Evolutionary conservation across 176 grass and related monocot species (phyloP), one percentile per base, ranked within the genome.

Genomic region (Thalia dealbata): DNA sequence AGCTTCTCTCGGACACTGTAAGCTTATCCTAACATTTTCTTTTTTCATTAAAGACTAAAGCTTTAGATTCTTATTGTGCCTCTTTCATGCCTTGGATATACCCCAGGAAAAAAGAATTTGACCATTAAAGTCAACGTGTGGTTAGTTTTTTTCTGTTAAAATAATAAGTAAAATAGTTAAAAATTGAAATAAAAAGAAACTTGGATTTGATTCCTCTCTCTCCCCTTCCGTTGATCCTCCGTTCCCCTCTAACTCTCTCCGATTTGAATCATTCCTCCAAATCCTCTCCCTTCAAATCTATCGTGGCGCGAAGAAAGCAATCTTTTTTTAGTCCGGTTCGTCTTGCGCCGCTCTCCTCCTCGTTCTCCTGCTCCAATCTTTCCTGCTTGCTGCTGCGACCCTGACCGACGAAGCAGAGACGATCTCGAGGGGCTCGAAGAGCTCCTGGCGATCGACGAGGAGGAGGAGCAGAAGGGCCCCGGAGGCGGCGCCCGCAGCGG

Each of bases 401-500:
- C 13, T 18, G 18, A 52, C 18, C 0, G 90, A 91, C 70, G 85
- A 93, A 61, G 85, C 78, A 29, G 81, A 74, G 90, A 91, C 27
- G 73, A 75, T 27, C 38, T 48, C 21, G 73, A 75, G 56, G 73
- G 56, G 29, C 85, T 99, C 48, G 84, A 87, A 15, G 89, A 89
- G 80, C 81, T 99, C 14, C 76, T 92, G 67, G 90, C 87, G 15
- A 80, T 99, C 43, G 95, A 99, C 71, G 83, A 92, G n/a, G 87
- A 87, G 70, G 85, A 73, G 61, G 90, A 88, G 14, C 61, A 60
- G 22, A 69, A 65, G 23, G 44, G 48, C 8, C 15, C 55, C 21
- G 10, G n/a, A n/a, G n/a, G 55, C 9, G 67, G 29, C 14, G 50
- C 59, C 44, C 74, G 68, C 27, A 60, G 77, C 44, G 48, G 67